Conservation (phyloP, 2,329 filamentous ascomycete genomes). For the Keithomyces neogunnii region DNA sequence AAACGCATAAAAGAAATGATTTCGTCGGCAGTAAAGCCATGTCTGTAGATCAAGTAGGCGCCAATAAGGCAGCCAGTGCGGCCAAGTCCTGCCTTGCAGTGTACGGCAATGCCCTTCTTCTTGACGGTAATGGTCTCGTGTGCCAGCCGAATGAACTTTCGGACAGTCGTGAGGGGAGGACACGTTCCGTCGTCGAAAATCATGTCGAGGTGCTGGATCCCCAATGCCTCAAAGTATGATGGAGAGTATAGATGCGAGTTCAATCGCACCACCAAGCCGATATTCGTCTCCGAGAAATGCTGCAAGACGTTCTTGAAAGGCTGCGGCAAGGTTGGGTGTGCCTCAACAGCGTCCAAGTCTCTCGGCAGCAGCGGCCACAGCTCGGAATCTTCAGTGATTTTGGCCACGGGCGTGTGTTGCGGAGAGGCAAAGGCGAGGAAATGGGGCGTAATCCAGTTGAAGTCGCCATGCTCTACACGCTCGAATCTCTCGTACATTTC, state of each 20-base stretch:
- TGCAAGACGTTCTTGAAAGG: constrained; percentile 94
- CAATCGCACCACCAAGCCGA: constrained; percentile 87
- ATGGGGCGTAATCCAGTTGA: constrained; percentile 96
- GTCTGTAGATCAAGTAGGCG: constrained; percentile 93
- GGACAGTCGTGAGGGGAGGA: constrained; percentile 78
- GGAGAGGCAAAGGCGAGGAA: constrained; percentile 97
- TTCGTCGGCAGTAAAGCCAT: constrained; percentile 96
- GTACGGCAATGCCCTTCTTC: constrained; percentile 90
- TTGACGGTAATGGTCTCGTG: constrained; percentile 89
- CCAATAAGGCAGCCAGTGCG: constrained; percentile 94
- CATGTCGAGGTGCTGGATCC: constrained; percentile 96
- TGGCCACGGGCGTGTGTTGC: constrained; percentile 68
- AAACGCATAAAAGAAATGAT: constrained; percentile 98
- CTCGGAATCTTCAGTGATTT: constrained; percentile 64
- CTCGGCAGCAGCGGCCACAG: constrained; percentile 67
- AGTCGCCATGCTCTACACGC: constrained; percentile 95
- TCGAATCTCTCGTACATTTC: constrained; percentile 97
- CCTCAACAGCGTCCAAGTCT: constrained; percentile 63
- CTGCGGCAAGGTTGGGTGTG: constrained; percentile 61
- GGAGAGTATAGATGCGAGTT: constrained; percentile 96
- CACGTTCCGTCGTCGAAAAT: constrained; percentile 99
- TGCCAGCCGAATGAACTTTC: constrained; percentile 88
- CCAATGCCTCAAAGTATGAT: constrained; percentile 92
- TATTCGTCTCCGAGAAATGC: constrained; percentile 80
- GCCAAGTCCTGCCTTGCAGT: constrained; percentile 96